Evolutionary conservation across 2,329 filamentous ascomycete species (phyloP).

Genomic region (Cladobotryum mycophilum): DNA sequence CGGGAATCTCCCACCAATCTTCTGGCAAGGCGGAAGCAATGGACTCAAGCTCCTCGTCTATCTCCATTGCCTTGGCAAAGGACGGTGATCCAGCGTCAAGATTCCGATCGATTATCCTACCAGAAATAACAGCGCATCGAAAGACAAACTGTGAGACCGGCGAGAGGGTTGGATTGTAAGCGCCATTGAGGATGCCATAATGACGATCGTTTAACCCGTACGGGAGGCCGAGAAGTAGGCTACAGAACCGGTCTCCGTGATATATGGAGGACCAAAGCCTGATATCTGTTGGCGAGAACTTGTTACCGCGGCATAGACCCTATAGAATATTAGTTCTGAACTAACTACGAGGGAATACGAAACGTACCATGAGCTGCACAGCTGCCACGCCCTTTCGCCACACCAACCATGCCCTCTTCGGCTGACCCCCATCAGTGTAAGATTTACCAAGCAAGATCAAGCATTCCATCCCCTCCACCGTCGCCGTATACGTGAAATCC

Average conservation of each 20-base stretch:
- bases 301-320: constrained; percentile 5
- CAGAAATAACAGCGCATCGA: constrained; percentile 29
- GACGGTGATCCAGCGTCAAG: constrained; percentile 26
- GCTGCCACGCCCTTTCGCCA: constrained; percentile 35
- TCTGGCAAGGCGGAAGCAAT: constrained; percentile 30
- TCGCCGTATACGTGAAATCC: constrained; percentile 34
- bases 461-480: constrained; percentile 37
- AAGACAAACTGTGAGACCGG: constrained; percentile 12
- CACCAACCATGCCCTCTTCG: constrained; percentile 35
- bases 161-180: neutral
- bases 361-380: constrained; percentile 35
- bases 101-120: constrained; percentile 37
- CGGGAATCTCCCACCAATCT: constrained; percentile 30
- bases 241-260: constrained; percentile 36
- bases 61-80: constrained; percentile 29
- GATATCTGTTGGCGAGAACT: constrained; percentile 17
- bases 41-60: constrained; percentile 37
- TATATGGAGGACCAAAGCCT: constrained; percentile 19
- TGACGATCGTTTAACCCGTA: constrained; percentile 14
- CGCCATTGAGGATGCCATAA: constrained; percentile 13
- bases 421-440: constrained; percentile 39
- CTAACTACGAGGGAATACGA: too few species aligned
- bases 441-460: constrained; percentile 35
- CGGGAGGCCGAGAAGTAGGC: constrained; percentile 36
- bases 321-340: neutral